phyloP scores from a whole-genome alignment of 805 yeast genomes.

The Nakazawaea holstii region DNA sequence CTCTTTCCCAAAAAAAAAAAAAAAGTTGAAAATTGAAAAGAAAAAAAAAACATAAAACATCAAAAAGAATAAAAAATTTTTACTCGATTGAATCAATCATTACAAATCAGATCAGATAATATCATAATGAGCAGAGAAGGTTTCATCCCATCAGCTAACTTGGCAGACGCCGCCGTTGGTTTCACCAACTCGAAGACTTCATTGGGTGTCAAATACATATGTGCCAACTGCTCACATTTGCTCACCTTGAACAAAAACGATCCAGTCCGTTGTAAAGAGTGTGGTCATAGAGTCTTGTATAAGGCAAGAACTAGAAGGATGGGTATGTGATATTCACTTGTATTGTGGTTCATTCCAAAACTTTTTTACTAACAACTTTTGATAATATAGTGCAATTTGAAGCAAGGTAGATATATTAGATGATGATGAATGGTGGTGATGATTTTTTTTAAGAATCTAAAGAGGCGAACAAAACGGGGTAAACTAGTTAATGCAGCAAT shows the following conservation, averaged over 20 bases:
- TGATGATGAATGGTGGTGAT: neutral
- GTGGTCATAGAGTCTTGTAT: slow-evolving; percentile 96
- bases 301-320: slow-evolving; percentile 97
- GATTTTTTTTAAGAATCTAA: no score
- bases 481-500: no score
- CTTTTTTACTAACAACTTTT: neutral
- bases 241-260: slow-evolving; percentile 87
- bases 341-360: neutral
- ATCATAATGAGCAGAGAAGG: slow-evolving; percentile 72
- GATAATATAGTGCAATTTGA: slow-evolving; percentile 54
- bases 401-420: slow-evolving; percentile 44
- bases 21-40: neutral
- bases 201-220: slow-evolving; percentile 86
- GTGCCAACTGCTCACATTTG: slow-evolving; percentile 93
- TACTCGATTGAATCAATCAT: neutral
- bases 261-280: slow-evolving; percentile 96
- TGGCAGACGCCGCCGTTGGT: slow-evolving; percentile 84
- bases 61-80: slow-evolving; percentile 1
- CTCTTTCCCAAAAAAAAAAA: neutral
- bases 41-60: neutral
- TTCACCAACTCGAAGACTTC: slow-evolving; percentile 55
- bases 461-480: no score
- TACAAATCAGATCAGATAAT: no score
- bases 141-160: slow-evolving; percentile 66
- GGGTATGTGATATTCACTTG: slow-evolving; percentile 43